Percentiles rank a stretch among this genome's conserved stretches.
phyloP scores from a whole-genome alignment of 202 grass and related monocot genomes.

The Hordeum pubiflorum region DNA sequence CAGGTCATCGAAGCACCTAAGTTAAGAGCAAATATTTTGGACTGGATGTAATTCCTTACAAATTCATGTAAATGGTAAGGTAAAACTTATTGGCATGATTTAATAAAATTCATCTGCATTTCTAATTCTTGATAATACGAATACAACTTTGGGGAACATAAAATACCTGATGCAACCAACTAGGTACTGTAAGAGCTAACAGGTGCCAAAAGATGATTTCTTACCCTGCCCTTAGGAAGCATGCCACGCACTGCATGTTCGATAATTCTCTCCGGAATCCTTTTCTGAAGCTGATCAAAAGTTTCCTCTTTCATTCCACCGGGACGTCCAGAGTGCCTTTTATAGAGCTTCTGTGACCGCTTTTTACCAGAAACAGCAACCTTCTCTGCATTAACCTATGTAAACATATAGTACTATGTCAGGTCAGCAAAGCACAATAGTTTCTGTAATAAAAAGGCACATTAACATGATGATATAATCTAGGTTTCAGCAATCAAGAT shows the following conservation, averaged over 20 bases:
- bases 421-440: background rate
- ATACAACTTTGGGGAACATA: background rate
- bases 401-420: constrained; percentile 11
- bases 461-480: constrained; percentile 3
- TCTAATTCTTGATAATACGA: background rate
- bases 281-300: constrained; percentile 97
- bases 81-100: background rate
- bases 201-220: constrained; percentile 15
- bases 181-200: background rate
- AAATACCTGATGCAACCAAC: constrained; percentile 10
- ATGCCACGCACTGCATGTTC: constrained; percentile 96
- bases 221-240: constrained; percentile 97
- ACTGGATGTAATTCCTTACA: background rate
- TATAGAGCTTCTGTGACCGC: constrained; percentile 82
- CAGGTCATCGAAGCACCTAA: background rate
- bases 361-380: constrained; percentile 97
- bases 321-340: constrained; percentile 88
- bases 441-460: background rate
- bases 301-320: constrained; percentile 95
- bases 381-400: constrained; percentile 92
- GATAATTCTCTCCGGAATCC: constrained; percentile 92
- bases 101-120: background rate
- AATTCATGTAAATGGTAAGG: background rate
- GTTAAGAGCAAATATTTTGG: background rate
- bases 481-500: background rate